Percentiles rank a stretch among this genome's conserved stretches.
Evolutionary conservation across 495 filamentous ascomycete genomes (phyloP).

Genomic region (Lasiosphaeriaceae sp.): DNA sequence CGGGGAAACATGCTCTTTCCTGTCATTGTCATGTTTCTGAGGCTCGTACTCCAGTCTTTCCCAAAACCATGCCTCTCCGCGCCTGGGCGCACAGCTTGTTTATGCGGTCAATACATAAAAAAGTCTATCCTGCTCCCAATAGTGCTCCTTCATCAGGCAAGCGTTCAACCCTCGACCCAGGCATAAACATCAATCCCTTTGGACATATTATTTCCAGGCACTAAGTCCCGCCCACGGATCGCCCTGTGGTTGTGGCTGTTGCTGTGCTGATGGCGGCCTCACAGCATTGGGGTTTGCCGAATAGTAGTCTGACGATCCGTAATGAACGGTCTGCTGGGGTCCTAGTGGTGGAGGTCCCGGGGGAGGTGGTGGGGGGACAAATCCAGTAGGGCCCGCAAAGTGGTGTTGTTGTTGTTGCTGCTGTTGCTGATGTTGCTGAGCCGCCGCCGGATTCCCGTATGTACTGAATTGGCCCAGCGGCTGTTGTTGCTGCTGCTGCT

Average conservation of each 20-base stretch:
- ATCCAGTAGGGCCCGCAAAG: slow-evolving; percentile 72
- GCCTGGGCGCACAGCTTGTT: too few species aligned
- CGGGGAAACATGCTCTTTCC: too few species aligned
- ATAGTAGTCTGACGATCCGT: slow-evolving; percentile 36
- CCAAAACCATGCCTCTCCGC: too few species aligned
- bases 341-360: slow-evolving; percentile 73
- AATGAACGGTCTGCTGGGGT: slow-evolving; percentile 61
- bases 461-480: slow-evolving; percentile 36
- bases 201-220: slow-evolving; percentile 70
- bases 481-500: background rate
- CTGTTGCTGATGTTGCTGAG: slow-evolving; percentile 26
- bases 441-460: slow-evolving; percentile 43
- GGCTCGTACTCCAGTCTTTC: too few species aligned
- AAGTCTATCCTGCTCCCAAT: too few species aligned
- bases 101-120: too few species aligned
- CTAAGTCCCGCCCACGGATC: slow-evolving; percentile 88
- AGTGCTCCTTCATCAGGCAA: too few species aligned
- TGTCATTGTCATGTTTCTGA: too few species aligned
- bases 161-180: too few species aligned
- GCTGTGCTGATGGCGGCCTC: slow-evolving; percentile 19
- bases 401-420: slow-evolving; percentile 33
- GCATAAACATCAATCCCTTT: too few species aligned
- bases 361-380: slow-evolving; percentile 87
- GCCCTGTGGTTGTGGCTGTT: slow-evolving; percentile 20
- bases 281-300: slow-evolving; percentile 13